Evolutionary conservation across 148 eudicot species (phyloP).

Genomic region (Rhododendron mucronatum): DNA sequence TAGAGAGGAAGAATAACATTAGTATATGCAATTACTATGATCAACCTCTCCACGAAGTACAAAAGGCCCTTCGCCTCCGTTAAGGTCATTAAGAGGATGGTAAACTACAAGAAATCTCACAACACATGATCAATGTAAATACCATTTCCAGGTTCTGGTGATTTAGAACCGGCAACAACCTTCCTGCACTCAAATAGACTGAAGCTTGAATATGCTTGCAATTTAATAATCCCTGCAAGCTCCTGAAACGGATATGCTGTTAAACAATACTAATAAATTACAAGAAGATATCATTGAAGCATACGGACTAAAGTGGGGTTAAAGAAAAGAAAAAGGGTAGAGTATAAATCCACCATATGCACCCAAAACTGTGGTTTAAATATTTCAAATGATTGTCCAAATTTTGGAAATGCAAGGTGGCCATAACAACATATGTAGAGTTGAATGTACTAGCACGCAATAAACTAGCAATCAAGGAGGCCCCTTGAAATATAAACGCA

Average conservation of each 20-base stretch:
- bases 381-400: neutral
- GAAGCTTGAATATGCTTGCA: slow-evolving; percentile 81
- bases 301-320: neutral
- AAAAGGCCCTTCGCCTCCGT: neutral
- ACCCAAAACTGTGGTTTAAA: neutral
- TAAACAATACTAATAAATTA: slow-evolving; percentile 12
- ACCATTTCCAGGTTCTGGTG: slow-evolving; percentile 93
- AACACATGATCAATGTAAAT: slow-evolving; percentile 12
- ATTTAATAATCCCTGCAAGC: slow-evolving; percentile 84
- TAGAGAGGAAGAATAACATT: neutral
- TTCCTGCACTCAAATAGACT: slow-evolving; percentile 90
- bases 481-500: neutral
- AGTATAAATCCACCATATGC: neutral
- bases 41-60: neutral
- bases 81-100: neutral
- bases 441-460: neutral
- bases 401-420: neutral
- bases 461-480: slow-evolving; percentile 3
- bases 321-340: neutral
- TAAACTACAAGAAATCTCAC: neutral
- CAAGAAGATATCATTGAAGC: neutral
- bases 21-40: neutral
- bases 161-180: slow-evolving; percentile 76
- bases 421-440: neutral
- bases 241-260: slow-evolving; percentile 48